Base-by-base conservation (phyloP, 305 asterid genomes). In the Striga hermonthica region DNA sequence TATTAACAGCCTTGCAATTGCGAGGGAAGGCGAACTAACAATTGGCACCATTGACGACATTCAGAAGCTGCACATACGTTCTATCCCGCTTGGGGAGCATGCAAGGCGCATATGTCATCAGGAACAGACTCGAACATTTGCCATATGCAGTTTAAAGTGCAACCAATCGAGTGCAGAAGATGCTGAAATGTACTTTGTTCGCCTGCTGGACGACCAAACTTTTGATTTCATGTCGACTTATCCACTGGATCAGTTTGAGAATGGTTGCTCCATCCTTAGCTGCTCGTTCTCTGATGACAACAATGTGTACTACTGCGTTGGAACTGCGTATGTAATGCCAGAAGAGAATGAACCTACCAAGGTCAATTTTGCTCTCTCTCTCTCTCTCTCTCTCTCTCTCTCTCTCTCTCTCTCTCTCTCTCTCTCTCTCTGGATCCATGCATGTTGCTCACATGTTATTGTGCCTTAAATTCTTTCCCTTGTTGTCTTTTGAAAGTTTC, bases 101-200 rank as follows among this genome's bases (percentile, higher is more conserved):
- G 96, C 92, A 66, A 88, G 97, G 0, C 95, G 97, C 64, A 93
- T 93, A 81, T 90, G 95, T 73, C 97, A 93, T 83, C 97, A 93
- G 78, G 97, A 90, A 75, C 96, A 86, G 84, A 86, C 96, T 36
- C 89, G 89, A 16, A 93, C 95, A 52, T 93, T 93, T 61, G 96
- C 95, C 59, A 67, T 90, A 45, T 90, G 97, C 70, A 86, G 93
- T 72, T 74, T 90, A 59, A 93, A 82, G 75, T 83, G 81, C 66
- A 93, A 83, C 71, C 97, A 81, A 78, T 79, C 96, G 37, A 81
- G 78, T 67, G 71, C 87, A 45, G 97, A 82, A 49, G 86, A 82
- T 10, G 57, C 64, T 45, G 86, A 82, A 54, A 65, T 70, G 80
- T 84, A 82, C 78, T 82, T 79, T 66, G 57, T 82, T 59, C 80